Evolutionary conservation across 1,284 basidiomycete species (phyloP), one percentile per base, ranked within the genome.

Genomic region (Sanghuangporus weigelae): DNA sequence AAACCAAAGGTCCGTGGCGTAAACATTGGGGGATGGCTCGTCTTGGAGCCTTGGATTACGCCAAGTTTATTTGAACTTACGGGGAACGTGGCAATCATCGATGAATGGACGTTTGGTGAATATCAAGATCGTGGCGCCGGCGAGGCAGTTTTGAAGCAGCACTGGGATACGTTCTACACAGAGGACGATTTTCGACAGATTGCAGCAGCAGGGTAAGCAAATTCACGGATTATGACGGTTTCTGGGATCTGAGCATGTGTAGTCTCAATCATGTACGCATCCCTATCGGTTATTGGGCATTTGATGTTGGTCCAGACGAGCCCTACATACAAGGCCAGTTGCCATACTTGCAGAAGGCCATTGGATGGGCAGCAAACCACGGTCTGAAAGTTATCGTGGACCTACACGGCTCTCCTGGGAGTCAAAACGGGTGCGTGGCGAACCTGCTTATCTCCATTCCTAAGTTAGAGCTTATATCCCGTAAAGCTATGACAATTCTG

Each of bases 241-340:
- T 0, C 36, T 2, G 39, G 7, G 7, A 16, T 44, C 3, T 11
- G 31, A n/a, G 35, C 14, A 38, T 26, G 14, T 8, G 44, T 35
- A 90, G 88, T 12, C 77, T 93, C 58, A 93, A 93, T 72, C 92
- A 93, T 73, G 90, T 95, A 65, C 86, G 95, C 49, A 77, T 97
- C 42, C 95, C 95, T 1, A 91, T 97, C 66, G 92, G 92, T 31
- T 94, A 89, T 74, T 97, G 95, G 95, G 95, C 95, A 1, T 94
- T 92, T 68, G 91, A 95, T 60, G 85, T 92, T 19, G 82, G 83
- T 16, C 77, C 78, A 3, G 92, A 89, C 10, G 93, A 96, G 71
- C 94, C 93, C 0, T 97, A 86, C 76, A 84, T 94, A 67, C 85
- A 88, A 77, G 92, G 93, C 21, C 90, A 93, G 73, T 75, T 89